Percentiles rank a stretch among this genome's conserved stretches.
Conservation (phyloP, 2,329 filamentous ascomycete genomes). For the Talaromyces sp. region DNA sequence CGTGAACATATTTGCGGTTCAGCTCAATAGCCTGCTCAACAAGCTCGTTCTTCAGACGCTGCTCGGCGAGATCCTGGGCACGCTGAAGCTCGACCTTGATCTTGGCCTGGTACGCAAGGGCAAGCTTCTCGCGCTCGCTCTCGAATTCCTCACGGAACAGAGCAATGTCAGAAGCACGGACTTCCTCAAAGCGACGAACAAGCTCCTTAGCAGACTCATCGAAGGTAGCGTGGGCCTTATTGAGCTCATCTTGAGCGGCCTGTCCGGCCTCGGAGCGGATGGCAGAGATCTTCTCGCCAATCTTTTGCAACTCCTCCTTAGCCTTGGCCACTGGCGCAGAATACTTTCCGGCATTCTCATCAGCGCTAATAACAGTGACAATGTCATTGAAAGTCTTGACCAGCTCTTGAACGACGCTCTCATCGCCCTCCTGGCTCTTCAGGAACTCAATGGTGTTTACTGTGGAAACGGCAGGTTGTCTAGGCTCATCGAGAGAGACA, state of each 20-base stretch:
- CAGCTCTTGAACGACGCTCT: constrained; percentile 88
- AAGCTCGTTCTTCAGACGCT: constrained; percentile 80
- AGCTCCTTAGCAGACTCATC: constrained; percentile 85
- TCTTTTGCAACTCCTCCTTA: constrained; percentile 76
- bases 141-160: constrained; percentile 88
- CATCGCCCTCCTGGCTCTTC: constrained; percentile 72
- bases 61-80: constrained; percentile 77
- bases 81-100: constrained; percentile 77
- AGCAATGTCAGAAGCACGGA: constrained; percentile 78
- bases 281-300: constrained; percentile 75
- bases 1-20: constrained; percentile 79
- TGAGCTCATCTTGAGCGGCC: constrained; percentile 74
- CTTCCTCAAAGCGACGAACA: constrained; percentile 81
- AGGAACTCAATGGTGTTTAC: constrained; percentile 76
- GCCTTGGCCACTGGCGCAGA: constrained; percentile 78
- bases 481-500: constrained; percentile 38
- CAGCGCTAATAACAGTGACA: constrained; percentile 88
- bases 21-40: constrained; percentile 87
- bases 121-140: constrained; percentile 78
- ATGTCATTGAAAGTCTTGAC: constrained; percentile 96
- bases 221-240: constrained; percentile 73
- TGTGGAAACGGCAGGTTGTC: constrained; percentile 44
- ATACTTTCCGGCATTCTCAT: constrained; percentile 77
- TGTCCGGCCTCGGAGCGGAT: constrained; percentile 71
- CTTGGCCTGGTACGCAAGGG: constrained; percentile 76